A percentile compares a stretch with the other conserved stretches of the same genome.
Evolutionary conservation across 495 filamentous ascomycete species (phyloP).

Genomic region (Aspergillus egyptiacus): DNA sequence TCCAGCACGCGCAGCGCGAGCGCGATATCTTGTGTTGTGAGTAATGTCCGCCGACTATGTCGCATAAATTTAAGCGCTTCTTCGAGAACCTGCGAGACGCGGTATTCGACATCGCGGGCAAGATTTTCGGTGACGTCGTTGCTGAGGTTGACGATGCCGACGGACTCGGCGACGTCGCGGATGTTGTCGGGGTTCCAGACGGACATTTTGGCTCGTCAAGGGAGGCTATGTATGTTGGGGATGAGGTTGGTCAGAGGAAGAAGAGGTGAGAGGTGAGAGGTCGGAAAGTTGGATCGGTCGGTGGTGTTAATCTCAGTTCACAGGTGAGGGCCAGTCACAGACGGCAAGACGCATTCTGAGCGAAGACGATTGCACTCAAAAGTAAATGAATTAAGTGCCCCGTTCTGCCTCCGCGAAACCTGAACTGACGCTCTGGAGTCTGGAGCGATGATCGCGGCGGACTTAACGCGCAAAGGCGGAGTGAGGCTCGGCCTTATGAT

Average conservation of each 20-base stretch:
- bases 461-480: conserved; percentile 6
- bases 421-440: too few relatives aligned
- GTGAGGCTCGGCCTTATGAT: conserved; percentile 14
- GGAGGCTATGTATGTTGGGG: neutral
- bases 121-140: conserved; percentile 81
- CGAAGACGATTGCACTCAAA: neutral
- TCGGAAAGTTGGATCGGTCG: neutral
- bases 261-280: neutral
- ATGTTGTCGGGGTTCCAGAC: conserved; percentile 97
- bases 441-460: neutral
- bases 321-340: neutral
- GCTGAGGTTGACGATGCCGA: conserved; percentile 71
- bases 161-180: conserved; percentile 88
- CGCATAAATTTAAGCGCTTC: conserved; percentile 96
- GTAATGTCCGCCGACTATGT: conserved; percentile 69
- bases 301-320: neutral
- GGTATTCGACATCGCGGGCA: conserved; percentile 90
- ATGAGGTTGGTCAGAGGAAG: neutral
- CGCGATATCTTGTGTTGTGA: conserved; percentile 80
- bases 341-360: conserved; percentile 8
- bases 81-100: conserved; percentile 82
- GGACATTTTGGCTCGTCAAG: conserved; percentile 34
- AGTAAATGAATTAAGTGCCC: too few relatives aligned
- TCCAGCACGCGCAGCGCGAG: conserved; percentile 78
- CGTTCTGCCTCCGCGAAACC: too few relatives aligned